Percentiles rank a stretch among this genome's conserved stretches.
Evolutionary conservation across 352 stramenopile species (phyloP).

Genomic region (Phytopythium vexans): DNA sequence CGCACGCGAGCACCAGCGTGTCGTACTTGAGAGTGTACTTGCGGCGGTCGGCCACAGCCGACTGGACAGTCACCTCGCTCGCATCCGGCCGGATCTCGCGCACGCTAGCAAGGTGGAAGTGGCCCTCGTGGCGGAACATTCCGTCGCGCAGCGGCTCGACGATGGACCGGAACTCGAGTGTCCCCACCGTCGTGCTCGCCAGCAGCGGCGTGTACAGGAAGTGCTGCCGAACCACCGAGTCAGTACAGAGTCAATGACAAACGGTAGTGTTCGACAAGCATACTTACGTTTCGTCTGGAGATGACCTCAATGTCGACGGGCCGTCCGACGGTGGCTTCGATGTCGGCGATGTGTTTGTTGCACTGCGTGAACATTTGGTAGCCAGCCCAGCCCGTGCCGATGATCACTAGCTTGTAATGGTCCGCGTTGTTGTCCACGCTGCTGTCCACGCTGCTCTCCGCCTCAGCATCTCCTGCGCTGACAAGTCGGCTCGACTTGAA

Average conservation of each 20-base stretch:
- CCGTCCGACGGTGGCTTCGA: slow-evolving; percentile 48
- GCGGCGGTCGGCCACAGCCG: slow-evolving; percentile 45
- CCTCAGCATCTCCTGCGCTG: no score
- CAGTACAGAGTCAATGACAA: no score
- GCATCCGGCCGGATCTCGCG: slow-evolving; percentile 73
- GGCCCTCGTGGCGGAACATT: slow-evolving; percentile 61
- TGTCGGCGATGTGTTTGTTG: slow-evolving; percentile 73
- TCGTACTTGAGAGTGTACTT: slow-evolving; percentile 92
- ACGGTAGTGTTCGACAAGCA: no score
- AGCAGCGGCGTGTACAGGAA: slow-evolving; percentile 98
- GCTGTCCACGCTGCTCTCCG: no score
- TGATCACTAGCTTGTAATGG: slow-evolving; percentile 76
- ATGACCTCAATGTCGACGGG: slow-evolving; percentile 74
- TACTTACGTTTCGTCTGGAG: slow-evolving; percentile 75
- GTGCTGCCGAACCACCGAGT: slow-evolving; percentile 50
- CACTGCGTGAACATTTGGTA: slow-evolving; percentile 76
- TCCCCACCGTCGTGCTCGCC: slow-evolving; percentile 92
- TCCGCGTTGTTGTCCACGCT: slow-evolving; percentile 1
- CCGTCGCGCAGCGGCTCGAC: slow-evolving; percentile 94
- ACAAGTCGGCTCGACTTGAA: no score
- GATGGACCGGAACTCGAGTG: slow-evolving; percentile 96
- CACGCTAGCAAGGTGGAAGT: slow-evolving; percentile 76
- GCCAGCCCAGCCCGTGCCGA: slow-evolving; percentile 76
- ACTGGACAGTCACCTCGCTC: slow-evolving; percentile 72
- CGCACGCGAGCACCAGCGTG: slow-evolving; percentile 90